Percentiles rank a stretch among this genome's conserved stretches.
Evolutionary conservation across 2,329 filamentous ascomycete genomes (phyloP).

Genomic region (Monosporascus ibericus): DNA sequence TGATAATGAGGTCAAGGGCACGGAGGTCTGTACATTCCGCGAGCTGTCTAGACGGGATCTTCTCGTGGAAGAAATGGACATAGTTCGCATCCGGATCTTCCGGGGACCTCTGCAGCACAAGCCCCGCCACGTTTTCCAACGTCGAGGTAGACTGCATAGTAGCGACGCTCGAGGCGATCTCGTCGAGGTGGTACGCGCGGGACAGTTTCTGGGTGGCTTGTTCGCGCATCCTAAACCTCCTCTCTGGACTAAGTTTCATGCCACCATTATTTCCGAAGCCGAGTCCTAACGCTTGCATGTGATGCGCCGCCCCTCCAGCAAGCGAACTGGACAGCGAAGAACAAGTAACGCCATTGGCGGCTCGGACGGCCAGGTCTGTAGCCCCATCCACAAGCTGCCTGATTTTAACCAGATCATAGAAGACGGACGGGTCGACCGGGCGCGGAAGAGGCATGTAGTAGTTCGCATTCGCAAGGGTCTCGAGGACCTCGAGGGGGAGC

Average conservation of each 20-base stretch:
- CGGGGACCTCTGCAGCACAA: constrained; percentile 66
- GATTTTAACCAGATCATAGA: constrained; percentile 82
- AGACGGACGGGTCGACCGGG: constrained; percentile 71
- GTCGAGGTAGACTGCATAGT: constrained; percentile 77
- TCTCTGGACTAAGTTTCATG: constrained; percentile 66
- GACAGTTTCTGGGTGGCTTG: constrained; percentile 73
- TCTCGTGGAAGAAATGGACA: constrained; percentile 90
- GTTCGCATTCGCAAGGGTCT: constrained; percentile 72
- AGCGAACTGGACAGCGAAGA: constrained; percentile 50
- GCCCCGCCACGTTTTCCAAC: constrained; percentile 67
- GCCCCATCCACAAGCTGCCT: constrained; percentile 74
- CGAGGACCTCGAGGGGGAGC: constrained; percentile 71
- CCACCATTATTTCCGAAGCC: constrained; percentile 54
- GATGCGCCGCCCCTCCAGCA: constrained; percentile 35
- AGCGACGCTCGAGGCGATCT: constrained; percentile 76
- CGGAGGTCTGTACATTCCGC: constrained; percentile 65
- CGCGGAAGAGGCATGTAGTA: constrained; percentile 70
- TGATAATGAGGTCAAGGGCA: constrained; percentile 62
- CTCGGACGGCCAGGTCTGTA: constrained; percentile 69
- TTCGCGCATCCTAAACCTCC: constrained; percentile 73
- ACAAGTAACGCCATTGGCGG: constrained; percentile 66
- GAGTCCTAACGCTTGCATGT: constrained; percentile 38
- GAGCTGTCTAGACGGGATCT: constrained; percentile 71
- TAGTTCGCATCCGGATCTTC: constrained; percentile 70
- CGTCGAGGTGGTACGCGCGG: constrained; percentile 72